These are phyloP conservation scores for Cyclaneusma minus DNA, from an alignment of 2,329 filamentous ascomycete genomes.

Conservation along the genomic window DNA sequence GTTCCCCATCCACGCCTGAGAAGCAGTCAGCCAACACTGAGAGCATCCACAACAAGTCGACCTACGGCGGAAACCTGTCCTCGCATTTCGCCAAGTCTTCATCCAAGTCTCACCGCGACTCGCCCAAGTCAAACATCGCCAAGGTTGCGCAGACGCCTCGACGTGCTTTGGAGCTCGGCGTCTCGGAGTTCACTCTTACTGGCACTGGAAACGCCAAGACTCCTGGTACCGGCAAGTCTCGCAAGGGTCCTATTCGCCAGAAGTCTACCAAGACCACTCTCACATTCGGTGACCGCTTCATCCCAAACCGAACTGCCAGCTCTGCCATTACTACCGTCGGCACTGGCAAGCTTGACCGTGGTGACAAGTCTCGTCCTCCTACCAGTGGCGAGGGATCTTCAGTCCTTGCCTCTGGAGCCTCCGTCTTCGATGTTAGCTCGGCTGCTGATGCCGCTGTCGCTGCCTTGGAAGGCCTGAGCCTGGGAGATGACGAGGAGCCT, in stretches of 20 bases:
- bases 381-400: slow-evolving; percentile 58
- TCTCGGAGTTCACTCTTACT: slow-evolving; percentile 83
- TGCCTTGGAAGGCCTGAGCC: slow-evolving; percentile 63
- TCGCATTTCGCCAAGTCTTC: slow-evolving; percentile 59
- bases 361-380: slow-evolving; percentile 59
- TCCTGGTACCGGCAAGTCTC: slow-evolving; percentile 37
- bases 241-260: slow-evolving; percentile 35
- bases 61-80: slow-evolving; percentile 67
- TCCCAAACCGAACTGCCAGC: slow-evolving; percentile 82
- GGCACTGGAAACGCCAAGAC: slow-evolving; percentile 59
- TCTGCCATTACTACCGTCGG: slow-evolving; percentile 73
- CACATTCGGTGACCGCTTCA: slow-evolving; percentile 84
- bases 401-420: slow-evolving; percentile 54
- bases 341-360: slow-evolving; percentile 63
- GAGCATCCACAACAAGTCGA: slow-evolving; percentile 47
- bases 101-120: slow-evolving; percentile 62
- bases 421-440: slow-evolving; percentile 44
- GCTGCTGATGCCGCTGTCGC: slow-evolving; percentile 61
- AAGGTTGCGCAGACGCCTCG: slow-evolving; percentile 60
- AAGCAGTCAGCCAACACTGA: slow-evolving; percentile 36
- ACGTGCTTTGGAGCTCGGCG: slow-evolving; percentile 70
- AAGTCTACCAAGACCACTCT: slow-evolving; percentile 60
- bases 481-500: slow-evolving; percentile 55
- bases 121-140: slow-evolving; percentile 93
- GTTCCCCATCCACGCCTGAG: slow-evolving; percentile 68